These are phyloP conservation scores for Rhypophila decipiens DNA, from an alignment of 495 filamentous ascomycete genomes.

Conservation along the genomic window DNA sequence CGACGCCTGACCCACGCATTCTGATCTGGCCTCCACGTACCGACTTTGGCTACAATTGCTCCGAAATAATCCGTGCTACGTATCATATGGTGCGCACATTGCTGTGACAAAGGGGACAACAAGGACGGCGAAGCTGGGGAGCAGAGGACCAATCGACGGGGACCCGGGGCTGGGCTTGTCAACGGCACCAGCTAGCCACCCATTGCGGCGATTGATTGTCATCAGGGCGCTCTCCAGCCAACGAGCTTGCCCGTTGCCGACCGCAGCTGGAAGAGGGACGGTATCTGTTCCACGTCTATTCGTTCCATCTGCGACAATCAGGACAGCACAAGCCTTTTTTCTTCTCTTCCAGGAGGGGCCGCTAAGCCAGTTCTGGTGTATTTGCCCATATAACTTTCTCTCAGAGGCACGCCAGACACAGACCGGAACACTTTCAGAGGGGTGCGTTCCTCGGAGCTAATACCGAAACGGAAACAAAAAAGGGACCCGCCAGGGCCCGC, in stretches of 20 bases:
- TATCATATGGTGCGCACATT: no score
- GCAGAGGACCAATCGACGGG: not conserved
- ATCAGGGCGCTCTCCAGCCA: not conserved
- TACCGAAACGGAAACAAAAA: not conserved
- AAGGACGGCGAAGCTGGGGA: not conserved
- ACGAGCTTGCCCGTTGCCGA: not conserved
- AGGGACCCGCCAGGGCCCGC: not conserved
- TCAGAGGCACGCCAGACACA: conserved; percentile 4
- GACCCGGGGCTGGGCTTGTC: not conserved
- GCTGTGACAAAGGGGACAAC: no score
- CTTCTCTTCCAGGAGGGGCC: no score
- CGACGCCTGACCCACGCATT: not conserved
- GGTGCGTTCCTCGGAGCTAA: not conserved
- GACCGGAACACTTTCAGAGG: conserved; percentile 3
- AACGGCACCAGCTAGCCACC: not conserved
- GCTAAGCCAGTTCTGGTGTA: conserved; percentile 7
- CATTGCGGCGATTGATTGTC: not conserved
- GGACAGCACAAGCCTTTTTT: conserved; percentile 15
- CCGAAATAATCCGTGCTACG: no score
- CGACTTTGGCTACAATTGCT: no score
- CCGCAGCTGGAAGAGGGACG: not conserved
- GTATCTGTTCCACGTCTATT: conserved; percentile 14
- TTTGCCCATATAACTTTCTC: not conserved
- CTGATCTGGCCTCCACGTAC: no score
- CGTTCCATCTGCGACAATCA: conserved; percentile 21